Base-by-base conservation (phyloP, 2,329 filamentous ascomycete genomes). In the Penicillium sp. region DNA sequence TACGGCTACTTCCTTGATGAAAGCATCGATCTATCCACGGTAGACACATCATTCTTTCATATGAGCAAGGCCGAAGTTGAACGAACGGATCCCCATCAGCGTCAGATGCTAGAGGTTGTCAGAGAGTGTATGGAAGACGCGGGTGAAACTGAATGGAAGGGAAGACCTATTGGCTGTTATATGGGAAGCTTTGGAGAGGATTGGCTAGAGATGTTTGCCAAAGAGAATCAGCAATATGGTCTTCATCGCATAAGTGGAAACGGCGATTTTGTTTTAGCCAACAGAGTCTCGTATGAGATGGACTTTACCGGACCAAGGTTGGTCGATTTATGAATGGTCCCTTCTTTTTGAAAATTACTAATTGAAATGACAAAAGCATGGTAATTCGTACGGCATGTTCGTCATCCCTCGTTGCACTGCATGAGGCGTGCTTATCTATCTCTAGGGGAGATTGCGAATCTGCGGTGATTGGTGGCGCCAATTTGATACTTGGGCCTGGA, bases 381-480 rank as follows among this genome's bases (percentile, higher is more conserved):
- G 57, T 56, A 0, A 59, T 72, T 2, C 61, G 64, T 7, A 77
- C 74, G 1, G 75, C 64, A 0, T 75, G 75, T 42, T 75, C 72
- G 0, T 67, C 72, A 0, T 66, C 71, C 0, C 37, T 76, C 2
- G 52, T 64, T 1, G 64, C 52, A 4, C 54, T 76, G 2, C 62
- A 75, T 36, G 58, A 52, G 14, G 56, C 56, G 1, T 68, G 48
- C 68, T 71, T 60, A 61, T 2, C 43, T 70, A 1, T 55, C 47
- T 3, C 46, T 26, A 8, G 4, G 4, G 52, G 52, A 1, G 44
- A 49, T 13, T 59, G 56, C 19, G 28, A 45, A 21, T 13, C 13
- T 13, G 43, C 51, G 10, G 37, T 58, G 31, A 47, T 59, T n/a
- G 45, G 40, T 14, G 50, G 51, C 11, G 58, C 46, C n/a, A 63